Conservation (phyloP, 257 asterid genomes). For the Jacaranda mimosifolia region DNA sequence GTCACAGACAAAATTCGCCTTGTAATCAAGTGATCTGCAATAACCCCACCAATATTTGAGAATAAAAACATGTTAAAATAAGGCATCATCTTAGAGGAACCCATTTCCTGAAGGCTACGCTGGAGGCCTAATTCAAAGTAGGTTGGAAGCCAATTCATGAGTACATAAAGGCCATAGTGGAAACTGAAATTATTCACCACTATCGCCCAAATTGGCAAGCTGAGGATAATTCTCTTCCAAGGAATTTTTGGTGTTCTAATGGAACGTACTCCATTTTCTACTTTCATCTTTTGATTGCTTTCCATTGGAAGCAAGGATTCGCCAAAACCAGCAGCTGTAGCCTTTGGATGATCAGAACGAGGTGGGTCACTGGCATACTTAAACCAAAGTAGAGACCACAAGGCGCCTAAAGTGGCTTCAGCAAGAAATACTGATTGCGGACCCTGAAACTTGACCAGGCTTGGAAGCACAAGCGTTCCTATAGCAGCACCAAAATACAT, state of each 20-base stretch:
- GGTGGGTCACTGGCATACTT: constrained; percentile 83
- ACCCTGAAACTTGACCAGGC: constrained; percentile 71
- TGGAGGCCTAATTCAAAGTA: constrained; percentile 86
- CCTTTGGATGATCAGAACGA: constrained; percentile 91
- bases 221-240: constrained; percentile 72
- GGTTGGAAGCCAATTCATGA: constrained; percentile 98
- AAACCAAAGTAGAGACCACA: constrained; percentile 88
- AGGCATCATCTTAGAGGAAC: constrained; percentile 95
- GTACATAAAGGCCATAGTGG: constrained; percentile 91
- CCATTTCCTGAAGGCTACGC: constrained; percentile 93
- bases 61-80: constrained; percentile 86
- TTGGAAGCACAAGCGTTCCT: constrained; percentile 86
- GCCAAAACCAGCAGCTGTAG: constrained; percentile 89
- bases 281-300: constrained; percentile 53
- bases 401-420: constrained; percentile 82
- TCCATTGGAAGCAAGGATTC: constrained; percentile 69
- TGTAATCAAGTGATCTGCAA: constrained; percentile 81
- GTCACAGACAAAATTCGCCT: constrained; percentile 70
- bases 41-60: constrained; percentile 89
- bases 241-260: constrained; percentile 59
- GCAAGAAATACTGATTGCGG: constrained; percentile 84
- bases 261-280: constrained; percentile 63
- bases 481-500: constrained; percentile 94
- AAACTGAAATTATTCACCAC: constrained; percentile 87
- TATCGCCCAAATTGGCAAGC: constrained; percentile 93